phyloP scores from a whole-genome alignment of 805 yeast genomes.

The Wickerhamomyces ciferrii region DNA sequence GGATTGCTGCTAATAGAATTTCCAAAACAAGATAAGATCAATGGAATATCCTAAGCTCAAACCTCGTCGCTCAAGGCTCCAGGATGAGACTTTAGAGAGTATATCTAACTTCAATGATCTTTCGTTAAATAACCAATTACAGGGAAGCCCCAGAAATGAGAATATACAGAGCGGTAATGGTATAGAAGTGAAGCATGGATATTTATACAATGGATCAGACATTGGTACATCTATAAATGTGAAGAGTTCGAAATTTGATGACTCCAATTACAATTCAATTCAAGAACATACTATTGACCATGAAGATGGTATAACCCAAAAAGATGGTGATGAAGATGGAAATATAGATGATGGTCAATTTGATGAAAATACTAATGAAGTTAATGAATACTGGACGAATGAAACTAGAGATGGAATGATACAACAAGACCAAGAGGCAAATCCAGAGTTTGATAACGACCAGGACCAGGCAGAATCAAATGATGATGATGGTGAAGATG shows the following conservation, averaged over 20 bases:
- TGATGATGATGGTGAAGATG: neutral
- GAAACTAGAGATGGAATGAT: too few relatives aligned
- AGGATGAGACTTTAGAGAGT: neutral
- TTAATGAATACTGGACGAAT: too few relatives aligned
- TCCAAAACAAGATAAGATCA: neutral
- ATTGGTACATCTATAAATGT: neutral
- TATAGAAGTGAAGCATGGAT: neutral
- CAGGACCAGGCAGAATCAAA: too few relatives aligned
- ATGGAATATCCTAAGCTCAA: neutral
- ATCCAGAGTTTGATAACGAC: too few relatives aligned
- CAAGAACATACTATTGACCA: too few relatives aligned
- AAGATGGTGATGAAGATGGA: too few relatives aligned
- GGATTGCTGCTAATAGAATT: neutral
- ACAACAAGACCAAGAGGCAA: too few relatives aligned
- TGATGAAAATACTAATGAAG: too few relatives aligned
- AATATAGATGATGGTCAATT: too few relatives aligned
- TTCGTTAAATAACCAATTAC: neutral
- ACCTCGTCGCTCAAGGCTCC: neutral
- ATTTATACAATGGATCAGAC: neutral
- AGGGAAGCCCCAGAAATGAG: neutral
- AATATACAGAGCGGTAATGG: neutral
- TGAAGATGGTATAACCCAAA: too few relatives aligned
- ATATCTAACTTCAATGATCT: neutral
- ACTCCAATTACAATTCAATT: neutral
- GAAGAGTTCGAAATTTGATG: neutral